Evolutionary conservation across 805 yeast genomes (phyloP), one percentile per base, ranked within the genome.

Genomic region (Lipomyces mesembrius): DNA sequence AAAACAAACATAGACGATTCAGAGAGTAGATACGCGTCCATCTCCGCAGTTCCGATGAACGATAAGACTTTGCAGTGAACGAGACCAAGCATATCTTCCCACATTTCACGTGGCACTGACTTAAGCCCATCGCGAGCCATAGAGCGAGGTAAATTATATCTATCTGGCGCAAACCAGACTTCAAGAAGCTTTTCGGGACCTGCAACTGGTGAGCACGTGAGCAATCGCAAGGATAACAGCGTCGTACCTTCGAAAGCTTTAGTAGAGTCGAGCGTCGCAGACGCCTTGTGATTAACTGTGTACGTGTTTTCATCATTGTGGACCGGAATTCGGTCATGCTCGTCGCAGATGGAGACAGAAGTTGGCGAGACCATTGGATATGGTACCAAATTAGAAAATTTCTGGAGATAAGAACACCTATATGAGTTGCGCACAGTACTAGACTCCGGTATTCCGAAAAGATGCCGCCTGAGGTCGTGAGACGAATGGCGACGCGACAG

Each of bases 131-230:
- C 51, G 80, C 81, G 7, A 9, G 74, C 69, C 74, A 78, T 75
- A 12, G 80, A 77, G 34, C 73, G 39, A 1, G 85, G 84, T 22
- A 82, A 73, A n/a, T 77, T 71, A 32, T 75, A 66, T 53, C 80
- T 81, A 51, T 82, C 77, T 12, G 88, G 84, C 73, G 88, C 87
- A 76, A 92, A 88, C 97, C 97, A 93, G 66, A 94, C 82, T 77
- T 94, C 97, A 54, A 95, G 82, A 65, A 94, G 82, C 78, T 94
- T 95, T 78, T 94, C 98, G 39, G 99, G 98, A 6, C 99, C 73
- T 69, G 52, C 22, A 27, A 9, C 35, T 25, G 2, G 29, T 32
- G 52, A 32, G 57, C 49, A 27, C 27, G 64, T 62, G 61, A 58
- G 61, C 61, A 65, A 11, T 35, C 4, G 46, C 52, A 25, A 20